Conservation (phyloP, 768 basidiomycete species). For the Suillus decipiens region DNA sequence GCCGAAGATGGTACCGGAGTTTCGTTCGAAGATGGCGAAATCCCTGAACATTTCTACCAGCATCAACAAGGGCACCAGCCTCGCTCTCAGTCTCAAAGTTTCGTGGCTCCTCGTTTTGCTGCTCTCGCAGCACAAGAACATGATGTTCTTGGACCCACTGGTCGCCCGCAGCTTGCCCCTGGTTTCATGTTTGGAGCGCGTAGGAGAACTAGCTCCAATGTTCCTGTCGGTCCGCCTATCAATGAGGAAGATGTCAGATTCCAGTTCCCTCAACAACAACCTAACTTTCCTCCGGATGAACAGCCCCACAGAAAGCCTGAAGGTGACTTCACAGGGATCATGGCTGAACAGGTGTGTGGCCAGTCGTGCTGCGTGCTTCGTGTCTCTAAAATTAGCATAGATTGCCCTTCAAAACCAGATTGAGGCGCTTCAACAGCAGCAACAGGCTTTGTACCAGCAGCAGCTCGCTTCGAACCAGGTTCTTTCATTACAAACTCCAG, state of each 20-base stretch:
- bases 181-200: constrained; percentile 85
- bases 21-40: constrained; percentile 78
- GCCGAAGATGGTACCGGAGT: constrained; percentile 58
- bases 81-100: constrained; percentile 79
- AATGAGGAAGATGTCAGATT: constrained; percentile 81
- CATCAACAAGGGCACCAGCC: constrained; percentile 58
- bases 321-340: constrained; percentile 81
- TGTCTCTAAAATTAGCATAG: constrained; percentile 38
- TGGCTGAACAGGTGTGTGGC: constrained; percentile 86
- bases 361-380: constrained; percentile 10
- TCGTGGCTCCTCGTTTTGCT: constrained; percentile 87
- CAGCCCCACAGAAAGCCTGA: constrained; percentile 57
- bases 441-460: constrained; percentile 87
- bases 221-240: constrained; percentile 69
- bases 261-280: constrained; percentile 77
- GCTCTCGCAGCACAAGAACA: constrained; percentile 71
- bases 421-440: constrained; percentile 87
- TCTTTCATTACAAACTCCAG: constrained; percentile 75
- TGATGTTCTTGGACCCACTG: constrained; percentile 66
- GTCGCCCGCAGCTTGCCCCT: constrained; percentile 89
- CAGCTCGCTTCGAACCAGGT: constrained; percentile 88
- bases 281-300: constrained; percentile 36
- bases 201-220: constrained; percentile 49
- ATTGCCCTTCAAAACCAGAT: constrained; percentile 91
- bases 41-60: constrained; percentile 56